A percentile compares a stretch with the other conserved stretches of the same genome.
phyloP scores from a whole-genome alignment of 352 stramenopile genomes.

The Phytophthora crassamura region DNA sequence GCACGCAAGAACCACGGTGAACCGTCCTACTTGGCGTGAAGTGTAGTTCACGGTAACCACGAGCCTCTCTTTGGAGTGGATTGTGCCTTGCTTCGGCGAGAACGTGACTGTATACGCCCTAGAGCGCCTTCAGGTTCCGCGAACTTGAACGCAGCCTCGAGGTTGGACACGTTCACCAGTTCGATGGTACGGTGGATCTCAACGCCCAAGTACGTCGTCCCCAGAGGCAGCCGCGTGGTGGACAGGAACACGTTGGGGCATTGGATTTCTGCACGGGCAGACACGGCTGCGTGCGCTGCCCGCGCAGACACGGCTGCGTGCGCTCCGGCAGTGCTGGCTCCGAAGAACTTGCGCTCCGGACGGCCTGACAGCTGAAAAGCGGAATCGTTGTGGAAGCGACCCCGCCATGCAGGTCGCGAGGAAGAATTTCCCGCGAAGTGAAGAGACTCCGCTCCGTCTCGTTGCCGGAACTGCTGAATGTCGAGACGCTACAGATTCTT shows the following conservation, averaged over 20 bases:
- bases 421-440: no score
- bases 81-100: conserved; percentile 46
- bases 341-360: conserved; percentile 37
- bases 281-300: no score
- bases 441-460: no score
- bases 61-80: no score
- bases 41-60: conserved; percentile 10
- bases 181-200: conserved; percentile 49
- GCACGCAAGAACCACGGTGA: no score
- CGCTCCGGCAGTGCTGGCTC: background rate
- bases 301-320: conserved; percentile 44
- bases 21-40: background rate
- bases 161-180: conserved; percentile 85
- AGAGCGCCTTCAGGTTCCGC: conserved; percentile 64
- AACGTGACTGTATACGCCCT: conserved; percentile 59
- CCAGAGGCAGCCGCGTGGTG: no score
- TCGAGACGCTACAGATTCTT: no score
- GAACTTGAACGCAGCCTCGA: conserved; percentile 80
- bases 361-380: conserved; percentile 52
- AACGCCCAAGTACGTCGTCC: conserved; percentile 77
- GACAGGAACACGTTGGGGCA: conserved; percentile 77
- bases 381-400: conserved; percentile 64
- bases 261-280: conserved; percentile 78
- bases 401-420: no score
- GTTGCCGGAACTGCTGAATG: no score